These are phyloP conservation scores for Metschnikowia reukaufii DNA, from an alignment of 805 yeast species.

Conservation along the genomic window DNA sequence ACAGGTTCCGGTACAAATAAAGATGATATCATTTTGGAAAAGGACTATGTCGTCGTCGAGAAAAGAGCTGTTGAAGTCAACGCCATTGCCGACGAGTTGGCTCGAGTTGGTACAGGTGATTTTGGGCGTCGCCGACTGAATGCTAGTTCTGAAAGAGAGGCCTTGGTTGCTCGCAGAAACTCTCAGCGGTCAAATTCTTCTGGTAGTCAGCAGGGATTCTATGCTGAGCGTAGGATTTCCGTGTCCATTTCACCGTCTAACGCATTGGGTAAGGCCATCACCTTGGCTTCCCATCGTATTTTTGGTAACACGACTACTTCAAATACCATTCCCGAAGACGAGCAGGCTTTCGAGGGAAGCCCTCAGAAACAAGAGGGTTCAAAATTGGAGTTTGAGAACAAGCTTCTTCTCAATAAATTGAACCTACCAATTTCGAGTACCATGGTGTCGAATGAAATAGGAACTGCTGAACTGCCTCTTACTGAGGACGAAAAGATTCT, in stretches of 20 bases:
- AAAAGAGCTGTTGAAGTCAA: constrained; percentile 94
- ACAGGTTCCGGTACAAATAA: constrained; percentile 19
- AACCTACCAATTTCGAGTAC: constrained; percentile 32
- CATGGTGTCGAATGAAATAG: constrained; percentile 22
- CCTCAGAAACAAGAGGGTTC: constrained; percentile 1
- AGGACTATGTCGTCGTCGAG: constrained; percentile 92
- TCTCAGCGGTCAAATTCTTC: constrained; percentile 49
- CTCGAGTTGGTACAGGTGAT: constrained; percentile 55
- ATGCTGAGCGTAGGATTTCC: constrained; percentile 62
- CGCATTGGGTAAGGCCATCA: constrained; percentile 85
- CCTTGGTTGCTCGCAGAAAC: constrained; percentile 26
- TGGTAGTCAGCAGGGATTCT: constrained; percentile 57
- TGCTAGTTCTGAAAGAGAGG: constrained; percentile 23
- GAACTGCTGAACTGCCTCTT: constrained; percentile 12
- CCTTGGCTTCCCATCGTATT: constrained; percentile 81
- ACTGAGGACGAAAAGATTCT: constrained; percentile 37
- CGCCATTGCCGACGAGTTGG: constrained; percentile 91
- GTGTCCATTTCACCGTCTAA: constrained; percentile 78
- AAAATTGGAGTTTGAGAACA: constrained; percentile 30
- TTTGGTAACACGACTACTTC: constrained; percentile 51
- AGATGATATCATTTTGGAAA: constrained; percentile 60
- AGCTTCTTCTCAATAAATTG: constrained; percentile 35
- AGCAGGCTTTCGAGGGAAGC: background rate
- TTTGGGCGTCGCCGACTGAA: constrained; percentile 43
- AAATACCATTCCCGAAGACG: constrained; percentile 16